phyloP scores from a whole-genome alignment of 805 yeast species.

The Wickerhamiella parazyma region DNA sequence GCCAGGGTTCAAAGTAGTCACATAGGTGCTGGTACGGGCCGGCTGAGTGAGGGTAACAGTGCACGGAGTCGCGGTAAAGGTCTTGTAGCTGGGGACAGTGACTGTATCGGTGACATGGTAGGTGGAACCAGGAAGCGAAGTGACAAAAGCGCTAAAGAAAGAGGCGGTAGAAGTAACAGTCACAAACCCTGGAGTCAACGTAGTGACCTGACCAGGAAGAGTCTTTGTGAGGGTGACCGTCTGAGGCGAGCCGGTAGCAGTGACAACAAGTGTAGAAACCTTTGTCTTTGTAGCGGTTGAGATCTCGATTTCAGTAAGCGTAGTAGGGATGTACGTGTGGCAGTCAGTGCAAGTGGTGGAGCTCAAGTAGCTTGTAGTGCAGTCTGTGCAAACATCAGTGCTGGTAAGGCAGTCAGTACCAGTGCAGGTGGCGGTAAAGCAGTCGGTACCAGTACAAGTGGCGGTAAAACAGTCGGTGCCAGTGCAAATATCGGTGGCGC shows the following conservation, averaged over 20 bases:
- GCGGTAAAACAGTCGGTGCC: too few species aligned
- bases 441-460: too few species aligned
- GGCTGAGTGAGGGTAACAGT: conserved; percentile 7
- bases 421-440: not conserved
- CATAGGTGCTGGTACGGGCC: not conserved
- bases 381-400: not conserved
- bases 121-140: not conserved
- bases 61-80: conserved; percentile 6
- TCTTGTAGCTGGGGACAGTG: conserved; percentile 1
- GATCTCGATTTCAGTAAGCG: not conserved
- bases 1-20: conserved; percentile 7
- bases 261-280: not conserved
- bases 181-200: conserved; percentile 1
- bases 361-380: too few species aligned
- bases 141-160: not conserved
- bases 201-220: conserved; percentile 3
- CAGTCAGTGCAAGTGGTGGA: too few species aligned
- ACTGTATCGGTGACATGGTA: not conserved
- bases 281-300: not conserved
- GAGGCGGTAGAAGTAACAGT: conserved; percentile 2
- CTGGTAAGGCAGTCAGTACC: not conserved
- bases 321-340: too few species aligned
- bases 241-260: conserved; percentile 4
- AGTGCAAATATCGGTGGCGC: too few species aligned
- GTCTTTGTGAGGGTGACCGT: conserved; percentile 1